Percentiles rank a stretch among this genome's conserved stretches.
Evolutionary conservation across 768 basidiomycete species (phyloP).

Genomic region (Lactarius evosmus): DNA sequence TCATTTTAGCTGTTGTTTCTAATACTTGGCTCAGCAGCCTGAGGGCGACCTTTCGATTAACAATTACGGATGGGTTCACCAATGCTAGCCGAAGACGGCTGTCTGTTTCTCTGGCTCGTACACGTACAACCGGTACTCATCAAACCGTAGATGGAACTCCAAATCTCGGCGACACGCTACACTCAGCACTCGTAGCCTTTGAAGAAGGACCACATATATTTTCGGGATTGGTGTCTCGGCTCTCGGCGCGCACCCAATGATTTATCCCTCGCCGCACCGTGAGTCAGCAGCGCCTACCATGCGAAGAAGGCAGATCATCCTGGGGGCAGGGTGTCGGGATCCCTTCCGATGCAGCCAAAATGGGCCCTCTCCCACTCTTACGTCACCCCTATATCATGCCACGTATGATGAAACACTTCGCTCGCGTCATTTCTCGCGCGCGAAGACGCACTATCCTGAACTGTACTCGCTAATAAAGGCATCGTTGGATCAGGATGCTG

Average conservation of each 20-base stretch:
- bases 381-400: not conserved
- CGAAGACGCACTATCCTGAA: not conserved
- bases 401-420: not conserved
- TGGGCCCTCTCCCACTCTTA: not conserved
- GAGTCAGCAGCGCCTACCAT: not conserved
- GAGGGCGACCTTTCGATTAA: not conserved
- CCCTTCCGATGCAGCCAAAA: not conserved
- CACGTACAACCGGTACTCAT: not conserved
- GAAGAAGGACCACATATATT: not conserved
- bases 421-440: not conserved
- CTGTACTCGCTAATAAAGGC: not conserved
- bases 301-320: not conserved
- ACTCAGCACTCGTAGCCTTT: not conserved
- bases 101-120: not conserved
- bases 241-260: not conserved
- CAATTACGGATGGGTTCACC: not conserved
- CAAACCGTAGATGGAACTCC: not conserved
- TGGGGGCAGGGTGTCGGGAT: not conserved
- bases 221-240: not conserved
- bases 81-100: not conserved
- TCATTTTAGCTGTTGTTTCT: not conserved
- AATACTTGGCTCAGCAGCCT: not conserved
- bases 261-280: not conserved
- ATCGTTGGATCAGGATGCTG: not conserved
- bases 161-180: not conserved